Conservation (phyloP, 164 flowering plant species). For the Macadamia integrifolia region DNA sequence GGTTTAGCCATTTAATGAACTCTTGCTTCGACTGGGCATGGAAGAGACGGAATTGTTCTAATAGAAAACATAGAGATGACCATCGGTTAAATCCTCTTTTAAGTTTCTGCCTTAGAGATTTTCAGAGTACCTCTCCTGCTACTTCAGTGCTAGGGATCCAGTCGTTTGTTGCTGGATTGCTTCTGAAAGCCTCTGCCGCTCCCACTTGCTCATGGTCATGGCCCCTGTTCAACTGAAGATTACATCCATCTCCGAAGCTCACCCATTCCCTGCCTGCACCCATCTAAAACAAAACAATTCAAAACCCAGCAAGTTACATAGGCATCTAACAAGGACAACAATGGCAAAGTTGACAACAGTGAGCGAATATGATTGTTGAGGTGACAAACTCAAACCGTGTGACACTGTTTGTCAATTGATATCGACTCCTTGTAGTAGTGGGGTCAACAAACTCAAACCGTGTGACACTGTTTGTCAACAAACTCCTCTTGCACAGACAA, state of each 20-base stretch:
- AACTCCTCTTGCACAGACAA: slow-evolving; percentile 41
- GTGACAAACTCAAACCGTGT: slow-evolving; percentile 32
- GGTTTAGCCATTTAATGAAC: not conserved
- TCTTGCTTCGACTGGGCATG: slow-evolving; percentile 21
- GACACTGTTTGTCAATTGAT: slow-evolving; percentile 62
- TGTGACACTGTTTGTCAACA: slow-evolving; percentile 66
- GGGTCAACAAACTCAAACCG: slow-evolving; percentile 37
- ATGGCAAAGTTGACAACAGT: not conserved
- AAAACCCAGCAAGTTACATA: not conserved
- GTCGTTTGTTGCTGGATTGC: slow-evolving; percentile 43
- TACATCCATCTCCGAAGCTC: slow-evolving; percentile 15
- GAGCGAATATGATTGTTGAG: too few species aligned
- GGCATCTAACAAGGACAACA: too few species aligned
- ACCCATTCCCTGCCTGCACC: slow-evolving; percentile 59
- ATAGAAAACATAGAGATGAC: not conserved
- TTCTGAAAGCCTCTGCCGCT: slow-evolving; percentile 9
- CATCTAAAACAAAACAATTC: not conserved
- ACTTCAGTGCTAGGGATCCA: slow-evolving; percentile 30
- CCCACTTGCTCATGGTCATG: not conserved
- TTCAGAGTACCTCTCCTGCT: slow-evolving; percentile 11
- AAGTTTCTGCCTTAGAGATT: not conserved
- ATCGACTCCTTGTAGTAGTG: slow-evolving; percentile 48
- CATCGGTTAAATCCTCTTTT: too few species aligned
- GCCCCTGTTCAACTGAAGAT: slow-evolving; percentile 7
- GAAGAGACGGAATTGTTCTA: slow-evolving; percentile 10